Base-by-base conservation (phyloP, 371 early-diverging fungal genomes). In the Mycotypha africana region DNA sequence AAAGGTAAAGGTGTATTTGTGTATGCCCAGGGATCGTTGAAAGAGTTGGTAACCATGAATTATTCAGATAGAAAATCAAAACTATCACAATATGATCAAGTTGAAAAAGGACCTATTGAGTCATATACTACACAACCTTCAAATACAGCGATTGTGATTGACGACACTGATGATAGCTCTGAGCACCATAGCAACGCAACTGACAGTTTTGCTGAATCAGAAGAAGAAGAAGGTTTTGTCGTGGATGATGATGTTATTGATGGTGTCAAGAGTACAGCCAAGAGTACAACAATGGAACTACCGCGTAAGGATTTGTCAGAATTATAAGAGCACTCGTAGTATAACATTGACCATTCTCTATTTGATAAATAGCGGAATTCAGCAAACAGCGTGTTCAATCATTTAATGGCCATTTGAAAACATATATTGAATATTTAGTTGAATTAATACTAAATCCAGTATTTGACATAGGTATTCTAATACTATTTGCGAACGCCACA, bases 211-310 rank as follows among this genome's bases (percentile, higher is more conserved):
- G 33, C 37, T 12, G 39, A 44, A 6, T 6, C 19, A 1, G 42
- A 40, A 4, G 51, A 47, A 7, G 41, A 49, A 9, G 39, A 54
- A 7, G 40, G 30, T 2, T 58, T 58, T 41, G 38, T 58, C 1
- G 58, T 58, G 3, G 58, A 58, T 25, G 58, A 58, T 33, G 58
- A 58, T 45, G 45, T 45, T 4, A 48, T 58, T 32, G 58, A 58
- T 26, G 58, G 58, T 24, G 37, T 26, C 16, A 52, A 23, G 45
- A 17, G n/a, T 3, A 24, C 17, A 9, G 25, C 9, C 22, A n/a
- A 17, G 17, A 21, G 36, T 6, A 23, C 45, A 22, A 36, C 34
- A 15, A 32, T 54, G n/a, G 37, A 47, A 15, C 30, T 57, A 16
- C 47, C 51, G 45, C 44, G 58, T 41, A 48, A 17, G 7, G n/a